These are phyloP conservation scores for Xylaria sp. DNA, from an alignment of 495 filamentous ascomycete genomes.

Conservation along the genomic window DNA sequence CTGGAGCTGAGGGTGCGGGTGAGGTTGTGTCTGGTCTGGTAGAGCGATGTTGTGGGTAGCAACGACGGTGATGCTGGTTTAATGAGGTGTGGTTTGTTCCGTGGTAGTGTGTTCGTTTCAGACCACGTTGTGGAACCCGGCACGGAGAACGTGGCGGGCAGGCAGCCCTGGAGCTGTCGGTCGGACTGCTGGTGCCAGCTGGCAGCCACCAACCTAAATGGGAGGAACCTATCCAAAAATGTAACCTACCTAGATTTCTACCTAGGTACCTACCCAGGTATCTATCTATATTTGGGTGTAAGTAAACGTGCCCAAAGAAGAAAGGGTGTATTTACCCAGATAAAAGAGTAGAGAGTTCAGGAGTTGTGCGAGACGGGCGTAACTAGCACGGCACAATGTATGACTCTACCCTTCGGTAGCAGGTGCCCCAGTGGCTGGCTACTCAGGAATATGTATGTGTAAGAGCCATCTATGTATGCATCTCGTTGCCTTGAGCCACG, in stretches of 20 bases:
- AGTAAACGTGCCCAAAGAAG: no score
- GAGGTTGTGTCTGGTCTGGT: constrained; percentile 10
- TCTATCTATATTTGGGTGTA: no score
- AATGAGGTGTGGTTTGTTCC: constrained; percentile 24
- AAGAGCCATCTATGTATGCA: no score
- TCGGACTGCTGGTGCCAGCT: background rate
- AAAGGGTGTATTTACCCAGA: background rate
- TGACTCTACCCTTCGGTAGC: background rate
- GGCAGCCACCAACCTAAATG: background rate
- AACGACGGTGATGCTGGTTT: constrained; percentile 22
- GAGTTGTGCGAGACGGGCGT: background rate
- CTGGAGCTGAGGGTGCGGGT: background rate
- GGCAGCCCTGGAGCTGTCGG: background rate
- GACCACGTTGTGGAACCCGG: constrained; percentile 3
- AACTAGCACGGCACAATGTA: background rate
- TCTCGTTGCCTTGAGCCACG: background rate
- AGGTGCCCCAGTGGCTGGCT: background rate
- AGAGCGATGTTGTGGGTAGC: constrained; percentile 9
- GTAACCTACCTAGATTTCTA: no score
- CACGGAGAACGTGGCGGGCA: background rate
- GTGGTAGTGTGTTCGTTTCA: constrained; percentile 7
- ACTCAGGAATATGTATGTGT: background rate
- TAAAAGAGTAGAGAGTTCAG: background rate
- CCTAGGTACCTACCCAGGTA: no score
- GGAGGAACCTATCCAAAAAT: background rate